Percentiles rank a stretch among this genome's conserved stretches.
These are phyloP conservation scores for Mortierella sp. DNA, from an alignment of 371 early-diverging fungal species.

Conservation along the genomic window DNA sequence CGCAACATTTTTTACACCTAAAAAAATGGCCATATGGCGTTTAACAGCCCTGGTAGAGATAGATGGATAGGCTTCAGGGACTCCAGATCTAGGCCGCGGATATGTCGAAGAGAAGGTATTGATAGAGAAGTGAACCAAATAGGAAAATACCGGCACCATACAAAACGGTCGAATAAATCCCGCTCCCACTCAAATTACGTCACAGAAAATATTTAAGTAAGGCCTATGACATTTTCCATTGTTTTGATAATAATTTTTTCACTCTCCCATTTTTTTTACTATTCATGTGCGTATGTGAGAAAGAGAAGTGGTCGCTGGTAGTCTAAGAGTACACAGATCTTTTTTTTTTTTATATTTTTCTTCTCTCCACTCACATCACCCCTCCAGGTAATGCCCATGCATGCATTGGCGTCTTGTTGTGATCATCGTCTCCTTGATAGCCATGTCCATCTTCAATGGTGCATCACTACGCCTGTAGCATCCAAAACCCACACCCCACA, in stretches of 20 bases:
- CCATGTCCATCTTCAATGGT: background rate
- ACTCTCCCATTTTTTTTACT: too few relatives aligned
- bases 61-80: too few relatives aligned
- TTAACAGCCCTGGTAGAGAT: too few relatives aligned
- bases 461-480: background rate
- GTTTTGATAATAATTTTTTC: slow-evolving; percentile 4
- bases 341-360: slow-evolving; percentile 7
- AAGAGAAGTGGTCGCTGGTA: background rate
- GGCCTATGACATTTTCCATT: background rate
- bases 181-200: background rate
- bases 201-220: background rate
- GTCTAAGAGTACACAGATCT: background rate
- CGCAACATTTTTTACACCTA: too few relatives aligned
- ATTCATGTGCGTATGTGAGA: too few relatives aligned
- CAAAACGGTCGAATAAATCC: too few relatives aligned
- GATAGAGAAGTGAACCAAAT: too few relatives aligned
- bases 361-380: slow-evolving; percentile 4
- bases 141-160: too few relatives aligned
- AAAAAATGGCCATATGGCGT: too few relatives aligned
- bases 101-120: too few relatives aligned
- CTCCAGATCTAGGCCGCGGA: too few relatives aligned
- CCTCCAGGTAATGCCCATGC: slow-evolving; percentile 7
- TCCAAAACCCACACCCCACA: background rate
- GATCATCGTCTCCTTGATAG: background rate
- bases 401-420: slow-evolving; percentile 2